These are phyloP conservation scores for Avena eriantha DNA, from an alignment of 176 grass and related monocot genomes.

Conservation along the genomic window DNA sequence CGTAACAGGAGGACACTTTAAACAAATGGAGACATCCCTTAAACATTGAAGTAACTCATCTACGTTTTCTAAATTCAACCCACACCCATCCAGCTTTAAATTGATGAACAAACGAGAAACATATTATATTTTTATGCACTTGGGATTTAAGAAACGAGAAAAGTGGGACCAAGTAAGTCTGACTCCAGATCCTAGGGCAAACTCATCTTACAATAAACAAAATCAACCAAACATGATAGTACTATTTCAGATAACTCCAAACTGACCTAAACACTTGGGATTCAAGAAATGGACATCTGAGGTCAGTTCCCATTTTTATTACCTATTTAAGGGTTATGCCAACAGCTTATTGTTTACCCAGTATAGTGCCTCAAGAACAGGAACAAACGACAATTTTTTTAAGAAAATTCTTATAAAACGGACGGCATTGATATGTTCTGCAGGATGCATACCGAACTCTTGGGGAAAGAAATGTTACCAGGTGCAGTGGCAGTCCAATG, in stretches of 20 bases:
- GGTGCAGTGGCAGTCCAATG: conserved; percentile 70
- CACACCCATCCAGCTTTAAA: not conserved
- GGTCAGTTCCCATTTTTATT: not conserved
- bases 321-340: conserved; percentile 9
- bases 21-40: not conserved
- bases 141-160: not conserved
- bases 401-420: not conserved
- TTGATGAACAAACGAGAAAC: not conserved
- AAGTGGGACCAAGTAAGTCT: not conserved
- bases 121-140: not conserved
- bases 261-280: not conserved
- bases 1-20: not conserved
- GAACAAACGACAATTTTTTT: conserved; percentile 37
- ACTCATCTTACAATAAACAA: not conserved
- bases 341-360: not conserved
- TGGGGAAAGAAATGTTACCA: conserved; percentile 49
- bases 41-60: not conserved
- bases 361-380: not conserved
- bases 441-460: not conserved
- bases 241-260: conserved; percentile 23
- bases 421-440: not conserved
- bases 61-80: not conserved
- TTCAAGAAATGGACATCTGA: not conserved
- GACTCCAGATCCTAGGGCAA: not conserved
- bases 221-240: conserved; percentile 3